A percentile compares a stretch with the other conserved stretches of the same genome.
These are phyloP conservation scores for Penicillium dipodomyicola DNA, from an alignment of 495 filamentous ascomycete species.

Conservation along the genomic window DNA sequence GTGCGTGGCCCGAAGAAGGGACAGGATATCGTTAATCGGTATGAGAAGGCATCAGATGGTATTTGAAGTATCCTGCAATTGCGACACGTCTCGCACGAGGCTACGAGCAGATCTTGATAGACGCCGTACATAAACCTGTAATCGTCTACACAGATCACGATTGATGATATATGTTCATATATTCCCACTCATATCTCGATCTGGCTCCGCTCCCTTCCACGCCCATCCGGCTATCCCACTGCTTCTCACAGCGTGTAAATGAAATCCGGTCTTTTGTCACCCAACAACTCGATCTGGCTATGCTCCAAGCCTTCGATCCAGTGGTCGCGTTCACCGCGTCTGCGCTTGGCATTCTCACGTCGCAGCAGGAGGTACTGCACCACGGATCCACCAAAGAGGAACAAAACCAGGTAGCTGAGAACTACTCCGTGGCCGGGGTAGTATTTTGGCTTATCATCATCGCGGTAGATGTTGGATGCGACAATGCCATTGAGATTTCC, in stretches of 20 bases:
- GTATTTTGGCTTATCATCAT: slow-evolving; percentile 52
- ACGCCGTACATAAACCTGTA: neutral
- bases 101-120: neutral
- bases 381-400: slow-evolving; percentile 58
- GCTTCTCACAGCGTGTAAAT: slow-evolving; percentile 63
- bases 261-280: slow-evolving; percentile 77
- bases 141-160: neutral
- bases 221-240: neutral
- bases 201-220: neutral
- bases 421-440: slow-evolving; percentile 58
- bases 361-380: slow-evolving; percentile 63
- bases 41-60: slow-evolving; percentile 26
- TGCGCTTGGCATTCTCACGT: slow-evolving; percentile 38
- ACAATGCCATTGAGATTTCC: slow-evolving; percentile 90
- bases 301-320: slow-evolving; percentile 49
- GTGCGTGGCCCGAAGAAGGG: slow-evolving; percentile 48
- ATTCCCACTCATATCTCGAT: slow-evolving; percentile 2
- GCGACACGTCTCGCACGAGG: neutral
- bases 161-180: neutral
- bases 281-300: slow-evolving; percentile 41
- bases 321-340: slow-evolving; percentile 65
- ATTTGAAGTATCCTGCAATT: neutral
- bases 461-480: slow-evolving; percentile 68
- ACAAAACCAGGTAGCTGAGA: slow-evolving; percentile 58
- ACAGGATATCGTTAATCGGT: slow-evolving; percentile 49